Conservation (phyloP, 1,284 basidiomycete species). For the Cryptococcus amylolentus region DNA sequence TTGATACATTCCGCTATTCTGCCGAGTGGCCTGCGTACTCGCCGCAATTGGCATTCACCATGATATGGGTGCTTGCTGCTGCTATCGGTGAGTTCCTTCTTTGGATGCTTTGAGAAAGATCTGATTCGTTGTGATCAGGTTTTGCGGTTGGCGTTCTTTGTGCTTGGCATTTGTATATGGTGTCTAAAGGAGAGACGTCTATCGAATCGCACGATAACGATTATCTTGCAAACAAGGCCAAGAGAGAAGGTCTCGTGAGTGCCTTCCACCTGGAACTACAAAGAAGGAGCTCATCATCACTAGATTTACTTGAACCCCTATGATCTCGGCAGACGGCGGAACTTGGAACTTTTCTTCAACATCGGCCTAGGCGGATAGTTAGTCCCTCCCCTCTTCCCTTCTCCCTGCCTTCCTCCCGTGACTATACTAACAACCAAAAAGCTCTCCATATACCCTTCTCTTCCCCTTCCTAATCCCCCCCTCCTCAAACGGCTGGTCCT, state of each 20-base stretch:
- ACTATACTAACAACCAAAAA: constrained; percentile 37
- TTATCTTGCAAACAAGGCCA: constrained; percentile 68
- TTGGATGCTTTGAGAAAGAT: not conserved
- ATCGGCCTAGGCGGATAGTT: constrained; percentile 74
- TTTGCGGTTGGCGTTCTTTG: constrained; percentile 78
- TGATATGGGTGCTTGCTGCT: constrained; percentile 70
- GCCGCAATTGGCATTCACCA: constrained; percentile 67
- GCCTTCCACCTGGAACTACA: too few relatives aligned
- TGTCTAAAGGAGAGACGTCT: constrained; percentile 77
- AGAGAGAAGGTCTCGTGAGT: constrained; percentile 65
- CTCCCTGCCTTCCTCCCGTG: not conserved
- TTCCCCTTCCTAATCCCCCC: constrained; percentile 77
- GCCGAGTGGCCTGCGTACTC: constrained; percentile 62
- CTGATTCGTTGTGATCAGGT: constrained; percentile 49
- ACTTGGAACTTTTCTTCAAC: constrained; percentile 86
- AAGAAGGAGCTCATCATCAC: too few relatives aligned
- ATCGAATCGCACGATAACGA: constrained; percentile 88
- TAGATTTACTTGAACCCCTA: constrained; percentile 86
- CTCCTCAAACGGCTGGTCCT: constrained; percentile 79
- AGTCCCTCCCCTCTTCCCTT: constrained; percentile 42
- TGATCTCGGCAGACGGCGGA: constrained; percentile 72
- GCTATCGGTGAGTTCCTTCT: constrained; percentile 53
- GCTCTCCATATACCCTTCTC: constrained; percentile 70
- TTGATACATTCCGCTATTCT: constrained; percentile 55
- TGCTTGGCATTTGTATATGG: constrained; percentile 72